Conservation (phyloP, 495 filamentous ascomycete species). For the Annulohypoxylon maeteangense region DNA sequence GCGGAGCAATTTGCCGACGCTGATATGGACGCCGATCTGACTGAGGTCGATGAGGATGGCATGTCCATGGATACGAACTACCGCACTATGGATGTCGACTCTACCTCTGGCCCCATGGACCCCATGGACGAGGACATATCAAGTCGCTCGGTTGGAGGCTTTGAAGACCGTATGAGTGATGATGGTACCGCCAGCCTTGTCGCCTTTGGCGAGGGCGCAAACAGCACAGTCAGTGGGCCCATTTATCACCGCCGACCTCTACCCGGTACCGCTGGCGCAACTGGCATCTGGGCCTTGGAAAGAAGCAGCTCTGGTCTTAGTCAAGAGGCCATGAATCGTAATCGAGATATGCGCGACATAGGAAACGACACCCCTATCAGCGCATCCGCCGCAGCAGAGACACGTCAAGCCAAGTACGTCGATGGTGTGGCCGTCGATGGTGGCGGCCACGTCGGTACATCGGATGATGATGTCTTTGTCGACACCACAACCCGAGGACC, state of each 20-base stretch:
- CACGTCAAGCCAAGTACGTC: slow-evolving; percentile 56
- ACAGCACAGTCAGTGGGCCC: slow-evolving; percentile 79
- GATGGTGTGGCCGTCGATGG: slow-evolving; percentile 58
- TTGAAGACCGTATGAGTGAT: slow-evolving; percentile 80
- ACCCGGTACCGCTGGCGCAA: slow-evolving; percentile 43
- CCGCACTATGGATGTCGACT: slow-evolving; percentile 53
- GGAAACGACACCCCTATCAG: slow-evolving; percentile 55
- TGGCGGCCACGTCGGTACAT: slow-evolving; percentile 36
- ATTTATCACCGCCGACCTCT: slow-evolving; percentile 64
- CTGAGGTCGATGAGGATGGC: slow-evolving; percentile 58
- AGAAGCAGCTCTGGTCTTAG: slow-evolving; percentile 57
- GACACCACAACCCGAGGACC: slow-evolving; percentile 58
- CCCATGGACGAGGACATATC: slow-evolving; percentile 57
- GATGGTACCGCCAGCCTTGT: slow-evolving; percentile 77
- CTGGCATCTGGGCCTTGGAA: slow-evolving; percentile 51
- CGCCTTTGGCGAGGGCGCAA: slow-evolving; percentile 87
- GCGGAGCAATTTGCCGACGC: slow-evolving; percentile 54
- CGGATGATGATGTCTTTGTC: slow-evolving; percentile 54
- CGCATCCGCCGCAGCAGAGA: slow-evolving; percentile 54
- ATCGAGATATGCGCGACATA: slow-evolving; percentile 38
- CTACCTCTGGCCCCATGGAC: slow-evolving; percentile 50
- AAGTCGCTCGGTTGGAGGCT: slow-evolving; percentile 68
- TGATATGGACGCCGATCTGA: slow-evolving; percentile 61
- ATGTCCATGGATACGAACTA: slow-evolving; percentile 62
- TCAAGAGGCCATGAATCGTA: slow-evolving; percentile 48